Percentiles rank a stretch among this genome's conserved stretches.
Conservation (phyloP, 176 grass and related monocot genomes). For the Triticum aestivum region IWGSC_CS_RefSeq_v2.1 NC_057813.1:486797817-486798316, state of each 20-base stretch:
- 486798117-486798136: constrained; percentile 87
- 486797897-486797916: constrained; percentile 21
- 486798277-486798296: constrained; percentile 77
- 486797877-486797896: constrained; percentile 29
- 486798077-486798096: constrained; percentile 95
- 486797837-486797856: constrained; percentile 32
- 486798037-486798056: constrained; percentile 79
- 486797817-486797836: constrained; percentile 34
- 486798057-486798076: constrained; percentile 68
- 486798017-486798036: constrained; percentile 68
- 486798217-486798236: constrained; percentile 83
- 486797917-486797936: constrained; percentile 27
- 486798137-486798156: constrained; percentile 74
- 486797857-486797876: neutral
- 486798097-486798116: constrained; percentile 83
- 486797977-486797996: constrained; percentile 85
- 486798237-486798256: constrained; percentile 83
- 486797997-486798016: constrained; percentile 82
- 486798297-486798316: constrained; percentile 84
- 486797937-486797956: constrained; percentile 37
- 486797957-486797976: constrained; percentile 37
- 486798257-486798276: constrained; percentile 97
- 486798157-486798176: constrained; percentile 89
- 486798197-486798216: constrained; percentile 84
- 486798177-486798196: constrained; percentile 83